Evolutionary conservation across 352 stramenopile genomes (phyloP).

Genomic region (Globisporangium spiculum): DNA sequence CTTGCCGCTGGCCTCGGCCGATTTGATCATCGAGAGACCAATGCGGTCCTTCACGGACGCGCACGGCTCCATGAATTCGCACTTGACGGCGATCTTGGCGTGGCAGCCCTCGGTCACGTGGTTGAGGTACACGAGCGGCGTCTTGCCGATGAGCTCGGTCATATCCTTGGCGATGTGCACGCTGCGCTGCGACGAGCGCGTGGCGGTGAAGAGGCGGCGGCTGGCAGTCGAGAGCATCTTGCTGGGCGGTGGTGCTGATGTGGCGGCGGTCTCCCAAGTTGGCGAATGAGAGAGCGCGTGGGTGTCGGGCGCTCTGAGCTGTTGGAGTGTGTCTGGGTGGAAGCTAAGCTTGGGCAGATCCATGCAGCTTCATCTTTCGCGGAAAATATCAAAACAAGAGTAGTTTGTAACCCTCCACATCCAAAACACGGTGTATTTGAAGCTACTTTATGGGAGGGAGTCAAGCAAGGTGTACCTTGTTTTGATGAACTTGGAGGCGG

Average conservation of each 20-base stretch:
- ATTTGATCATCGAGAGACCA: constrained; percentile 82
- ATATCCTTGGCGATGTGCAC: constrained; percentile 92
- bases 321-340: background rate
- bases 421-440: background rate
- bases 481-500: background rate
- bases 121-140: constrained; percentile 92
- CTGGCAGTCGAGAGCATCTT: constrained; percentile 20
- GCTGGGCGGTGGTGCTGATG: background rate
- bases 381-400: background rate
- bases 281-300: constrained; percentile 14
- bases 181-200: constrained; percentile 36
- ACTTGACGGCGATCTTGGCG: constrained; percentile 88
- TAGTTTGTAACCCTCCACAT: background rate
- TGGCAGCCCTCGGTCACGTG: constrained; percentile 69
- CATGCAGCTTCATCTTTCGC: background rate
- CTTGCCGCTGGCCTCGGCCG: constrained; percentile 63
- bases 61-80: constrained; percentile 89
- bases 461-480: background rate
- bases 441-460: too few species aligned
- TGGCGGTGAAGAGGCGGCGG: constrained; percentile 28
- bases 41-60: constrained; percentile 87
- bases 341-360: background rate
- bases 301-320: background rate
- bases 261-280: constrained; percentile 10
- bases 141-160: constrained; percentile 94